Conservation (phyloP, 106 monocot species). For the Apostasia ramifera region DNA sequence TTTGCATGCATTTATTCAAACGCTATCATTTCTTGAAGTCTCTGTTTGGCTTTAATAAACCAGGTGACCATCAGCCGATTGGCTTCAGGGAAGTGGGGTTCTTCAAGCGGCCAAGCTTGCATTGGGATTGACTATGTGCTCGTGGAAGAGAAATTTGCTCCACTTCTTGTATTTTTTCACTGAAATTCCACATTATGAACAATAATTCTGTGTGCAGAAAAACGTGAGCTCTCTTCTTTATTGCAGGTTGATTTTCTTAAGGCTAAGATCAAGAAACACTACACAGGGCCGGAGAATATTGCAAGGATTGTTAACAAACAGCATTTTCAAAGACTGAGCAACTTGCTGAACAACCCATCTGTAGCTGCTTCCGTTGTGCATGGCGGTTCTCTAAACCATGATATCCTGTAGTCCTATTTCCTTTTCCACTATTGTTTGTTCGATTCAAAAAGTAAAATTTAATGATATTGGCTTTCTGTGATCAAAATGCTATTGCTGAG, state of each 20-base stretch:
- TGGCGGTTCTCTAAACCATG: slow-evolving; percentile 51
- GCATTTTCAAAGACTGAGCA: slow-evolving; percentile 53
- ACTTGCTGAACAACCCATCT: slow-evolving; percentile 42
- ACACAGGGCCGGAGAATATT: slow-evolving; percentile 9
- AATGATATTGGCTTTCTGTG: too few relatives aligned
- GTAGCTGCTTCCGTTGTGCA: slow-evolving; percentile 50
- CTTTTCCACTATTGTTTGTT: not conserved
- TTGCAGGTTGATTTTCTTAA: slow-evolving; percentile 52
- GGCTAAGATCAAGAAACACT: slow-evolving; percentile 34
- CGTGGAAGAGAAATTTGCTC: slow-evolving; percentile 55
- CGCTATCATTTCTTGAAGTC: too few relatives aligned
- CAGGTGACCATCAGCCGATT: slow-evolving; percentile 49
- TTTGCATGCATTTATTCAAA: too few relatives aligned
- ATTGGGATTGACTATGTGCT: slow-evolving; percentile 77
- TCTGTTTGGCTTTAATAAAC: too few relatives aligned
- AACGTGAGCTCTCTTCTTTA: too few relatives aligned
- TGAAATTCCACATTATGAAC: not conserved
- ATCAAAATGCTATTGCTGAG: too few relatives aligned
- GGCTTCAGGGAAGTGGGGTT: slow-evolving; percentile 62
- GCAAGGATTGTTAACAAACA: slow-evolving; percentile 55
- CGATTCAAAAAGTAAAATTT: too few relatives aligned
- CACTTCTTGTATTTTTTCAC: slow-evolving; percentile 30
- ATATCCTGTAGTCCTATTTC: slow-evolving; percentile 38
- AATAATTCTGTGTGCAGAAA: too few relatives aligned
- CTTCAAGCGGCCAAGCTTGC: slow-evolving; percentile 74